Evolutionary conservation across 2,329 filamentous ascomycete genomes (phyloP).

Genomic region (Botryotinia narcissicola): DNA sequence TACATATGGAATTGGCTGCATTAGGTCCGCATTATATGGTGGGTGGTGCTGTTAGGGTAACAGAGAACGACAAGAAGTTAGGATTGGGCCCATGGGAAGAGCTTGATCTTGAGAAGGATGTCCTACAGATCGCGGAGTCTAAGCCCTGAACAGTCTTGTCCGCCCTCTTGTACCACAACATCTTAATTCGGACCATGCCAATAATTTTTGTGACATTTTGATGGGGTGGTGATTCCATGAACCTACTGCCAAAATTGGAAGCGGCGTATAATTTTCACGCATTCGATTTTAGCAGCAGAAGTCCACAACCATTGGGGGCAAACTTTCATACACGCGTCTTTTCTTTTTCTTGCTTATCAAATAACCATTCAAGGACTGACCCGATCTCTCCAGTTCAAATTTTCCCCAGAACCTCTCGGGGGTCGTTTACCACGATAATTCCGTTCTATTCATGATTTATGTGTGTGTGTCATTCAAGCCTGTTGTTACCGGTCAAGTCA

Average conservation of each 20-base stretch:
- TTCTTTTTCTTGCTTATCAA: neutral
- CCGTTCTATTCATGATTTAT: neutral
- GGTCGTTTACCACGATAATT: neutral
- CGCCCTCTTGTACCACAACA: neutral
- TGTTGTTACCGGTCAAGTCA: neutral
- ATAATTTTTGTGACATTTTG: no score
- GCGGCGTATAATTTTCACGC: neutral
- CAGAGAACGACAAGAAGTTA: conserved; percentile 17
- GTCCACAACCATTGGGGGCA: neutral
- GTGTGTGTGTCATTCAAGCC: neutral
- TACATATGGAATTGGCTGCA: conserved; percentile 35
- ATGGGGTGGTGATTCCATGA: neutral
- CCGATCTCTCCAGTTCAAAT: neutral
- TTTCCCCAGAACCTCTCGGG: neutral
- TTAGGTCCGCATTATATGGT: conserved; percentile 37
- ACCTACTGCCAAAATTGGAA: neutral
- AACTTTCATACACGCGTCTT: neutral
- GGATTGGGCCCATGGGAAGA: conserved; percentile 25
- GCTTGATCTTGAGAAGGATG: conserved; percentile 32
- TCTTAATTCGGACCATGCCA: neutral
- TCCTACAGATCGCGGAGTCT: conserved; percentile 30
- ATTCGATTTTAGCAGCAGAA: neutral
- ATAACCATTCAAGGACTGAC: neutral
- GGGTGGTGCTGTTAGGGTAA: conserved; percentile 29
- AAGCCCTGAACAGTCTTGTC: neutral